Conservation (phyloP, 495 filamentous ascomycete genomes). For the Penicillium arizonense region DNA sequence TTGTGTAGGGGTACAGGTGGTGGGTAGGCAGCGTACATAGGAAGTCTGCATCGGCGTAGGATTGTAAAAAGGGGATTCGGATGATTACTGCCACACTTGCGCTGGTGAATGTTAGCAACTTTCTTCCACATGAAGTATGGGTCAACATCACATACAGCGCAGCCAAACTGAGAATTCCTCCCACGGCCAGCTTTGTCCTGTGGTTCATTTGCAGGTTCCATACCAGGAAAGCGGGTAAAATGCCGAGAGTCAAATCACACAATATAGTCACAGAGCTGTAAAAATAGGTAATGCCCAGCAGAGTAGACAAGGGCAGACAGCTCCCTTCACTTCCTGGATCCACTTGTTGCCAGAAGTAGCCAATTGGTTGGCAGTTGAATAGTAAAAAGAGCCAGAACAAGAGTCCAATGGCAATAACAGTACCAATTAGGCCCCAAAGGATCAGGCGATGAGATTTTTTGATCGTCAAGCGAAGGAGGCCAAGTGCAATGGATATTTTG, state of each 20-base stretch:
- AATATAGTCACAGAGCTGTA: slow-evolving; percentile 29
- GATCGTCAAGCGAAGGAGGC: slow-evolving; percentile 36
- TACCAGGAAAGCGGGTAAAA: slow-evolving; percentile 25
- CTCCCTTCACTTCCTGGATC: slow-evolving; percentile 8
- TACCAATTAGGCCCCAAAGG: slow-evolving; percentile 23
- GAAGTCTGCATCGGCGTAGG: slow-evolving; percentile 22
- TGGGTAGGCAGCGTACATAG: slow-evolving; percentile 19
- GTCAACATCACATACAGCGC: slow-evolving; percentile 21
- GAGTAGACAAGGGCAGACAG: slow-evolving; percentile 10
- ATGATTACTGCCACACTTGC: slow-evolving; percentile 28
- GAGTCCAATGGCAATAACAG: slow-evolving; percentile 9
- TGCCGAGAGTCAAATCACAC: slow-evolving; percentile 31
- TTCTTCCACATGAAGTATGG: background rate
- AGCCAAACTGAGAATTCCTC: slow-evolving; percentile 26
- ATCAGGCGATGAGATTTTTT: slow-evolving; percentile 15
- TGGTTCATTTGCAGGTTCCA: slow-evolving; percentile 27
- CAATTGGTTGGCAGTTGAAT: slow-evolving; percentile 27
- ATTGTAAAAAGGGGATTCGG: slow-evolving; percentile 25
- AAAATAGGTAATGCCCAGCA: slow-evolving; percentile 23
- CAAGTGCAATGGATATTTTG: slow-evolving; percentile 34
- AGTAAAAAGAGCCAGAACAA: slow-evolving; percentile 28
- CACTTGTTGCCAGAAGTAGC: slow-evolving; percentile 29
- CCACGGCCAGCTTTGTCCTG: slow-evolving; percentile 25
- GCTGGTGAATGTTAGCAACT: slow-evolving; percentile 5
- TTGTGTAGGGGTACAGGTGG: background rate